Base-by-base conservation (phyloP, 2,329 filamentous ascomycete species). In the Tolypocladium tundrense region DNA sequence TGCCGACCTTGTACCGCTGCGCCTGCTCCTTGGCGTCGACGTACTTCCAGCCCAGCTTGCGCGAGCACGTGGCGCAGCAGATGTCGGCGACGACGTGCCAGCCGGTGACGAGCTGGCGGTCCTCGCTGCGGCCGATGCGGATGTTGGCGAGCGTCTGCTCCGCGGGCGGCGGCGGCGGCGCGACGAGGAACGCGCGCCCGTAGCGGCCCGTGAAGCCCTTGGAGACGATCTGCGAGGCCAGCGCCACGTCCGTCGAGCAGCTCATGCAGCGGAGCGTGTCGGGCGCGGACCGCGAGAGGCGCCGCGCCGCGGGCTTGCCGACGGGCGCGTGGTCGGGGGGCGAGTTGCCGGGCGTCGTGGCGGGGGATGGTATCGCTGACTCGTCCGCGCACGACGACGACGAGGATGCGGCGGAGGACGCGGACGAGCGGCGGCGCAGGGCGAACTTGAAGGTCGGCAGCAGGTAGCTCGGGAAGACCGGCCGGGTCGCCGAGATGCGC, bases 1-100 rank as follows among this genome's bases (percentile, higher is more conserved):
- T 88, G 63, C 84, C 84, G 54, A 87, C 76, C 70, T 88, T 88
- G 75, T 88, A 88, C 66, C 77, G 79, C 68, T 88, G 85, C 53
- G 75, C 71, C 57, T 73, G 65, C 63, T 87, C 81, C 60, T 77
- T 78, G 1, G 85, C 84, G 67, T 85, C 81, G 50, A 87, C 76
- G 65, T 88, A 88, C 69, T 87, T 87, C 85, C 85, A 88, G 21
- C 85, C 85, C 10, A 88, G 67, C 64, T 81, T 81, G 55, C 73
- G 74, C 33, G 73, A 71, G 69, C 85, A 88, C 33, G 79, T 72
- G 11, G 68, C 67, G 65, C 85, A 88, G 53, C 69, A 75, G 54
- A 87, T 84, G 69, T 88, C 85, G 4, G 84, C 82, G 8, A 88
- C 84, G 7, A 82, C 76, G 69, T 88, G 85, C 65, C 77, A 75